Evolutionary conservation across 2,329 filamentous ascomycete species (phyloP).

Genomic region (Botrytis paeoniae): DNA sequence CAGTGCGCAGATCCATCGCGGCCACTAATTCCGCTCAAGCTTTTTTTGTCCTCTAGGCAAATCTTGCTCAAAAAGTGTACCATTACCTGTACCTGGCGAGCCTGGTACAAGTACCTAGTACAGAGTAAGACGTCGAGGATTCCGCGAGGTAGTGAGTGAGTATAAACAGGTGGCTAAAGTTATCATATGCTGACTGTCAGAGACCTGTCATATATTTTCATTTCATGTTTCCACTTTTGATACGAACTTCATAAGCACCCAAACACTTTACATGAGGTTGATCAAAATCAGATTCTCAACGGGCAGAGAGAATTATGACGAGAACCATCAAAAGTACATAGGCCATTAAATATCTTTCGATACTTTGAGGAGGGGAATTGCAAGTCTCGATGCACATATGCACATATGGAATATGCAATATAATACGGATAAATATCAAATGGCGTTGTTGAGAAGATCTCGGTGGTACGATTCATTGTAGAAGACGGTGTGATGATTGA

Average conservation of each 20-base stretch:
- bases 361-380: neutral
- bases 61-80: neutral
- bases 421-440: neutral
- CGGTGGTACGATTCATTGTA: neutral
- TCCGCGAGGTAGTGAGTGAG: neutral
- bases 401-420: neutral
- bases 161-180: neutral
- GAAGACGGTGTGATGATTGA: constrained; percentile 6
- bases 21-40: constrained; percentile 1
- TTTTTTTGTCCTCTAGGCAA: neutral
- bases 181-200: neutral
- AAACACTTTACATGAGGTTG: neutral
- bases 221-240: constrained; percentile 1
- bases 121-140: neutral
- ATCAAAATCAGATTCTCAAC: neutral
- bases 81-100: too few relatives aligned
- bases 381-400: neutral
- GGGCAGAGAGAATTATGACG: neutral
- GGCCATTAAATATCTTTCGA: neutral
- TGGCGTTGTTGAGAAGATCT: neutral
- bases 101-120: neutral
- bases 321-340: too few relatives aligned
- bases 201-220: neutral
- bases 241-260: neutral
- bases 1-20: neutral